Evolutionary conservation across 2,329 filamentous ascomycete genomes (phyloP).

Genomic region (Trichoderma sp.): DNA sequence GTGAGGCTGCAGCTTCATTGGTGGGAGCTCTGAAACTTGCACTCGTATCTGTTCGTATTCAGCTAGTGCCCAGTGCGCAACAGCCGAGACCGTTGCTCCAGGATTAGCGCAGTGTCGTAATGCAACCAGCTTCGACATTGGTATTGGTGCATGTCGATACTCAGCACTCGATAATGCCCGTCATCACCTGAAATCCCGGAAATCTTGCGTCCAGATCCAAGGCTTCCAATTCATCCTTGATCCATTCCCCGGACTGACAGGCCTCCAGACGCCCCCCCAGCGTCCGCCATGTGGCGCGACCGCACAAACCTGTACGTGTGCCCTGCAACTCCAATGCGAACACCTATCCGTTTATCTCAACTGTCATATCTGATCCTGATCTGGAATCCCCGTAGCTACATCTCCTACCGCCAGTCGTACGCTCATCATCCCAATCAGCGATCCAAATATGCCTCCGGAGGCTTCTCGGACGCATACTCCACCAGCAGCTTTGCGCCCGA

Average conservation of each 20-base stretch:
- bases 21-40: background rate
- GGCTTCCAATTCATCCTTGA: constrained; percentile 8
- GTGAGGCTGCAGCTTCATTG: background rate
- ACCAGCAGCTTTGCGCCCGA: constrained; percentile 46
- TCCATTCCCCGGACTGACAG: constrained; percentile 26
- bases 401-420: constrained; percentile 98
- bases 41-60: background rate
- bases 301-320: constrained; percentile 86
- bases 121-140: constrained; percentile 18
- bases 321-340: background rate
- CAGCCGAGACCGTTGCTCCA: background rate
- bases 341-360: constrained; percentile 6
- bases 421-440: constrained; percentile 90
- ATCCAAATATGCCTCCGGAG: constrained; percentile 60
- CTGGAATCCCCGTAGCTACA: constrained; percentile 61
- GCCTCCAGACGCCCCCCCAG: constrained; percentile 29
- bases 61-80: background rate
- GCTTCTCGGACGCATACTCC: constrained; percentile 59
- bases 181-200: constrained; percentile 21
- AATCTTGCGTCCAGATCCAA: constrained; percentile 21
- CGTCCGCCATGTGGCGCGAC: constrained; percentile 94
- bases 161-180: constrained; percentile 1
- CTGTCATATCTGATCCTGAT: background rate
- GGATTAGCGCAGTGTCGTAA: constrained; percentile 9
- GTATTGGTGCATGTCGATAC: background rate